phyloP scores from a whole-genome alignment of 75 land plant genomes.

The Pinus taeda region DNA sequence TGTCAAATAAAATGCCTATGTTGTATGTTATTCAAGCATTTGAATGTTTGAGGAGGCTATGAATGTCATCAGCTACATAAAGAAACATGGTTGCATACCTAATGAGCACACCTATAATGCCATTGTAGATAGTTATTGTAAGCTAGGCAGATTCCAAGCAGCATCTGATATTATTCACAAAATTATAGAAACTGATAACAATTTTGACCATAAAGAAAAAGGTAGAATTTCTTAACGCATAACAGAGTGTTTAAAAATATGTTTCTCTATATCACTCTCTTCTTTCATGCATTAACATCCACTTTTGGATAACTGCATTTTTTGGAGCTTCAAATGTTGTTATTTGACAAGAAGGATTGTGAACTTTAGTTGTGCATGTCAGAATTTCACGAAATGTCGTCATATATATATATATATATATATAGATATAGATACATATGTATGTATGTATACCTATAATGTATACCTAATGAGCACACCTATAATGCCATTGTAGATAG shows the following conservation, averaged over 20 bases:
- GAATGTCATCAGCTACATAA: constrained; percentile 70
- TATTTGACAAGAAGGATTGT: too few species aligned
- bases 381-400: too few species aligned
- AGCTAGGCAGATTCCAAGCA: constrained; percentile 43
- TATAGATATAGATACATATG: too few species aligned
- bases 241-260: neutral
- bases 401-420: too few species aligned
- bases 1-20: constrained; percentile 74
- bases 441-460: too few species aligned
- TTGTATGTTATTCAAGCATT: constrained; percentile 49
- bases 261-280: too few species aligned
- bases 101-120: constrained; percentile 71
- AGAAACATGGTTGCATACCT: constrained; percentile 67
- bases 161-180: constrained; percentile 42
- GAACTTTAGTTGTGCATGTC: too few species aligned
- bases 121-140: constrained; percentile 70
- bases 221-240: constrained; percentile 23
- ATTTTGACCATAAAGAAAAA: constrained; percentile 16
- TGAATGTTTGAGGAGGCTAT: constrained; percentile 69
- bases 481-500: constrained; percentile 70
- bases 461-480: constrained; percentile 72
- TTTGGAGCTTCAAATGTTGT: too few species aligned
- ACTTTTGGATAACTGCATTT: too few species aligned
- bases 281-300: too few species aligned
- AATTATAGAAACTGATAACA: constrained; percentile 31